Base-by-base conservation (phyloP, 768 basidiomycete species). In the Tulasnella sp. region DNA sequence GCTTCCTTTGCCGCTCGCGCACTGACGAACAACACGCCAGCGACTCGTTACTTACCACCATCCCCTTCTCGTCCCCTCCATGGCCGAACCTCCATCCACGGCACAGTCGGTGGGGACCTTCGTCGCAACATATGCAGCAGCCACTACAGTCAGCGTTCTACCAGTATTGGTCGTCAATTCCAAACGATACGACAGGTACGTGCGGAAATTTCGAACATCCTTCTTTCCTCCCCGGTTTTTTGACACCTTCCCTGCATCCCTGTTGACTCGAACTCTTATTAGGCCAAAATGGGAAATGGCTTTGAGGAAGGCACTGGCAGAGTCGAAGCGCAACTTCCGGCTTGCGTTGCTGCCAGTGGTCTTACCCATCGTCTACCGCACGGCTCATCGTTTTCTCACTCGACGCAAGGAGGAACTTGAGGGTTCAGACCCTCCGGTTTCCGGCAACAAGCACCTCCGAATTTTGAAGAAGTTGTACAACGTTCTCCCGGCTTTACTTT, bases 361-460 rank as follows among this genome's bases (percentile, higher is more conserved):
- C 34, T 31, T 81, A 3, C 80, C 80, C 18, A 28, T 81, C 48
- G 60, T 81, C 60, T 81, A 81, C 50, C 80, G 75, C 31, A 44
- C 50, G 34, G 37, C 54, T 28, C 76, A 50, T 20, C 41, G 44
- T 28, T 50, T 34, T 24, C 37, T 40, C 46, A n/a, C 46, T 37
- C 76, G 54, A 24, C 76, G 76, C 5, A 40, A 77, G 34, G 40
- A 34, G 18, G 76, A 60, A 16, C 54, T 54, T 9, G 50, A 46
- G 7, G 72, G 34, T 12, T 50, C 48, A 50, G 73, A 74, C 34
- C 20, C 73, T 20, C 40, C 60, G 11, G 20, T 64, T 31, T 31
- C 73, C 28, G 44, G 40, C 22, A 74, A 74, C 73, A 14, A 74
- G 18, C 73, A 74, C 37, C 44, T 74, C 73, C 37, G 40, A 74